Percentiles rank a stretch among this genome's conserved stretches.
These are phyloP conservation scores for Debaryomyces robertsiae DNA, from an alignment of 1,139 yeast genomes.

Conservation along the genomic window DNA sequence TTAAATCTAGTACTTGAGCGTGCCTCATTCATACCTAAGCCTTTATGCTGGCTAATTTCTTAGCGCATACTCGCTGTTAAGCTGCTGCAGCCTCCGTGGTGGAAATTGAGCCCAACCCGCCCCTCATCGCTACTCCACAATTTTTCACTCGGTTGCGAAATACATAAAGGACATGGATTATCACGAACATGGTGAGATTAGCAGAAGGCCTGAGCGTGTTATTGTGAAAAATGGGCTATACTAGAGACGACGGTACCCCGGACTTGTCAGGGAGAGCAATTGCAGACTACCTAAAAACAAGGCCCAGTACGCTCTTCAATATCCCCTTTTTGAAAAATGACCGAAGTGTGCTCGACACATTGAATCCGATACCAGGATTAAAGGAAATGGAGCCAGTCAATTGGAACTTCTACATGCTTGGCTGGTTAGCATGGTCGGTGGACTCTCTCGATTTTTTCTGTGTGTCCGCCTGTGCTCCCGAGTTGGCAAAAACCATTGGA, in stretches of 20 bases:
- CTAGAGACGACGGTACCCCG: slow-evolving; percentile 21
- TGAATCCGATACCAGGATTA: slow-evolving; percentile 39
- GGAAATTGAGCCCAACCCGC: too few species aligned
- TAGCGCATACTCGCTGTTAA: too few species aligned
- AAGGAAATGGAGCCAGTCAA: slow-evolving; percentile 28
- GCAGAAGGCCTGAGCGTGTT: too few species aligned
- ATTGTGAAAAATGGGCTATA: not conserved
- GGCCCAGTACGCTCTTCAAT: slow-evolving; percentile 28
- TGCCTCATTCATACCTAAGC: too few species aligned
- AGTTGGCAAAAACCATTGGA: slow-evolving; percentile 56
- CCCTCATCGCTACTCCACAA: too few species aligned
- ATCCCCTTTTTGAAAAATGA: slow-evolving; percentile 18
- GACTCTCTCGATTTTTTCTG: slow-evolving; percentile 81
- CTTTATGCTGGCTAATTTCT: too few species aligned
- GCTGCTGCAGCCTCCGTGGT: too few species aligned
- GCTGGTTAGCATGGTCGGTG: slow-evolving; percentile 75
- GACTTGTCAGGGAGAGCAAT: slow-evolving; percentile 27
- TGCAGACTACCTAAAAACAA: slow-evolving; percentile 26
- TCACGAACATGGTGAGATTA: too few species aligned
- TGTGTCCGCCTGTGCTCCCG: slow-evolving; percentile 61
- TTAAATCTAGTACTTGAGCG: too few species aligned
- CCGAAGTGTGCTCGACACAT: slow-evolving; percentile 20
- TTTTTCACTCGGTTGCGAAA: too few species aligned
- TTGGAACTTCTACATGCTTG: slow-evolving; percentile 64
- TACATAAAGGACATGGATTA: too few species aligned